Evolutionary conservation across 805 yeast species (phyloP).

Genomic region (Tetrapisispora pingtungensis): DNA sequence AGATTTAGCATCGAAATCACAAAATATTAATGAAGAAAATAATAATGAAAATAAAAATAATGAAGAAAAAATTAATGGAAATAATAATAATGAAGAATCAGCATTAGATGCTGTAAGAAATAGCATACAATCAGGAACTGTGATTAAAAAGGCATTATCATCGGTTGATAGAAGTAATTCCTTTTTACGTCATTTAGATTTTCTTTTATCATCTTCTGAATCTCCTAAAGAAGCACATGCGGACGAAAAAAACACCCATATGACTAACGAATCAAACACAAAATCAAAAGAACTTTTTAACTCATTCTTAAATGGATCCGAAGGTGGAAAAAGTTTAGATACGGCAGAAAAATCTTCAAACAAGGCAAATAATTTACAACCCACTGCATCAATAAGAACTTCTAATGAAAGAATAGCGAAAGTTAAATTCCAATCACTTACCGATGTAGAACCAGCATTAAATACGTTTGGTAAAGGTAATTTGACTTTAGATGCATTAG

Average conservation of each 20-base stretch:
- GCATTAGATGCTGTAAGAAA: background rate
- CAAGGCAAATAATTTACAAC: background rate
- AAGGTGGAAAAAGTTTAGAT: background rate
- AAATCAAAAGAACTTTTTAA: background rate
- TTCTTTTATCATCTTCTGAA: constrained; percentile 20
- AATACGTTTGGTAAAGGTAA: constrained; percentile 49
- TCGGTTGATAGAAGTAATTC: constrained; percentile 18
- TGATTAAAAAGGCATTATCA: constrained; percentile 9
- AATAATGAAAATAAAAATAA: background rate
- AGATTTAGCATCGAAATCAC: background rate
- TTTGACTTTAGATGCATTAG: constrained; percentile 33
- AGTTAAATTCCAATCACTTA: constrained; percentile 26
- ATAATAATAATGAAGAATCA: too few relatives aligned
- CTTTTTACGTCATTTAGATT: constrained; percentile 31
- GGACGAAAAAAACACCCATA: background rate
- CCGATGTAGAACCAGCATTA: constrained; percentile 31
- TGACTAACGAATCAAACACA: background rate
- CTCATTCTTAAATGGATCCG: background rate
- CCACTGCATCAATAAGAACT: background rate
- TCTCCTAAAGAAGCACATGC: background rate
- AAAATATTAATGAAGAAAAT: background rate
- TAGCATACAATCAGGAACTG: constrained; percentile 1
- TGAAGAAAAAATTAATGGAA: background rate
- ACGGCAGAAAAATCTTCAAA: background rate
- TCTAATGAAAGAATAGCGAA: constrained; percentile 9